Conservation (phyloP, 2,329 filamentous ascomycete genomes). For the Penicillium olsonii region DNA sequence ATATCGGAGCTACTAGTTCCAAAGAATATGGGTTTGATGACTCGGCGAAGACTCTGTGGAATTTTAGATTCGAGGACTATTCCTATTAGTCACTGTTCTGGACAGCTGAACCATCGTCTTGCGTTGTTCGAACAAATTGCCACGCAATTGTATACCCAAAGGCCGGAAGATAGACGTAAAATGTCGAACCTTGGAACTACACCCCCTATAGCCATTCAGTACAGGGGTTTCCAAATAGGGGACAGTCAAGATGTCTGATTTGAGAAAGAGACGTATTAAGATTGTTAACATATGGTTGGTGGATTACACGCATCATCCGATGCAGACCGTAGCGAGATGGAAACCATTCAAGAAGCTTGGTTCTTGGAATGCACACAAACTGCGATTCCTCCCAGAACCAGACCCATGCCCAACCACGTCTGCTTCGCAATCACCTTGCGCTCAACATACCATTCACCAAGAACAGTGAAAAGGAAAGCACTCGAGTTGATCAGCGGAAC, state of each 20-base stretch:
- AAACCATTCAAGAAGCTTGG: slow-evolving; percentile 17
- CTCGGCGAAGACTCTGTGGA: neutral
- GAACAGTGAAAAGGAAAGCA: slow-evolving; percentile 92
- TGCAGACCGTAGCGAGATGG: too few relatives aligned
- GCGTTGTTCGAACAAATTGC: too few relatives aligned
- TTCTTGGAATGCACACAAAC: slow-evolving; percentile 70
- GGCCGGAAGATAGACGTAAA: too few relatives aligned
- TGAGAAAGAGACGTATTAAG: neutral
- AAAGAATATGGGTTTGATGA: neutral
- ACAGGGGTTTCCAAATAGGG: too few relatives aligned
- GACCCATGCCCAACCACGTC: slow-evolving; percentile 77
- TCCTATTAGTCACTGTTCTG: neutral
- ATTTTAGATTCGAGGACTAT: neutral
- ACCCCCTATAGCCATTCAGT: too few relatives aligned
- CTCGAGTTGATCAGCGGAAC: slow-evolving; percentile 94
- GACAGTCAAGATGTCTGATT: too few relatives aligned
- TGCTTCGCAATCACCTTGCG: slow-evolving; percentile 85
- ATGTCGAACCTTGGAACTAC: too few relatives aligned
- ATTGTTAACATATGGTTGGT: neutral
- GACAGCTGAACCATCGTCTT: too few relatives aligned
- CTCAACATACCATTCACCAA: slow-evolving; percentile 95
- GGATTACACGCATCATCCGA: neutral
- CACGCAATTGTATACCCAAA: too few relatives aligned
- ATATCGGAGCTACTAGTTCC: neutral
- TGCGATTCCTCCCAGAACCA: slow-evolving; percentile 78